Evolutionary conservation across 495 filamentous ascomycete species (phyloP).

Genomic region (Thermothielavioides terrestris): DNA sequence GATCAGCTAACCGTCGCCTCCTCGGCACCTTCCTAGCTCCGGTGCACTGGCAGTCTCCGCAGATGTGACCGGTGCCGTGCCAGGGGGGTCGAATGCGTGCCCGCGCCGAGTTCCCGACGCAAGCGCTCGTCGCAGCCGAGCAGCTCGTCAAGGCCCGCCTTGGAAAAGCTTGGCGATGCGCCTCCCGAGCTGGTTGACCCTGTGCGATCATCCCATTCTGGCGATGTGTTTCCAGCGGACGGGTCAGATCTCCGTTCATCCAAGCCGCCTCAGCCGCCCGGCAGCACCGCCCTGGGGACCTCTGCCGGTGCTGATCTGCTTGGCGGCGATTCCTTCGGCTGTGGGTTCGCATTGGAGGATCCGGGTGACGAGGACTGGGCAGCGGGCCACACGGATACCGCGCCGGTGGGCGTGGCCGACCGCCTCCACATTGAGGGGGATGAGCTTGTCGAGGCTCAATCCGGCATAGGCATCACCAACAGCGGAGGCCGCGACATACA

Average conservation of each 20-base stretch:
- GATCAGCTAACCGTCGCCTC: neutral
- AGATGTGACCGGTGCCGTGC: constrained; percentile 5
- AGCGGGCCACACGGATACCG: neutral
- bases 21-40: constrained; percentile 1
- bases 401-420: neutral
- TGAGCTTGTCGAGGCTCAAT: neutral
- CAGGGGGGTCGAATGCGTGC: constrained; percentile 6
- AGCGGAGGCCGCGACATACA: neutral
- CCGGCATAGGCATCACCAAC: neutral
- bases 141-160: neutral
- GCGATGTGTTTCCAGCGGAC: neutral
- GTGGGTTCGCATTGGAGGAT: neutral
- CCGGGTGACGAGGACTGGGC: neutral
- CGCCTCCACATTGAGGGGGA: neutral
- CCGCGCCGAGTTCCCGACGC: neutral
- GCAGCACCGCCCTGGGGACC: no score
- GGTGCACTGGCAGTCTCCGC: constrained; percentile 7
- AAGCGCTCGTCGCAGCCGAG: neutral
- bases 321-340: neutral
- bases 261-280: neutral
- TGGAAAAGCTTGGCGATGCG: neutral
- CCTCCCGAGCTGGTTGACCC: no score
- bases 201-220: no score
- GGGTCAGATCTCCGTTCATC: neutral
- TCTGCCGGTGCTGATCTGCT: neutral